Evolutionary conservation across 345 rosid genomes (phyloP).

Genomic region (Lumnitzera racemosa): DNA sequence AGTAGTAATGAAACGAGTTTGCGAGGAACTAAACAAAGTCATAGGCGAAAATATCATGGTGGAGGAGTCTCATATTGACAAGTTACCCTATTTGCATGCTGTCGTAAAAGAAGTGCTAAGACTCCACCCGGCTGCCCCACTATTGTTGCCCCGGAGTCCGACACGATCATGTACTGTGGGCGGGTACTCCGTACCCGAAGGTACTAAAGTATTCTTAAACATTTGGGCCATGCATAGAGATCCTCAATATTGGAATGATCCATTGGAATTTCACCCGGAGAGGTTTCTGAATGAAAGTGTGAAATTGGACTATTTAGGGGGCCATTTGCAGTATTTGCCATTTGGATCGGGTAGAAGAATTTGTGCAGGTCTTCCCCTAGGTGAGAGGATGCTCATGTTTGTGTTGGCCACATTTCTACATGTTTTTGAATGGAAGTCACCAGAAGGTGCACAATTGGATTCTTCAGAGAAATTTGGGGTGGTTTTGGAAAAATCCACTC

Average conservation of each 20-base stretch:
- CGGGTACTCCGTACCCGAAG: slow-evolving; percentile 2
- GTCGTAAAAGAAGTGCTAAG: slow-evolving; percentile 10
- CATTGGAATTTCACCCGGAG: slow-evolving; percentile 9
- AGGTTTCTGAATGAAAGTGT: slow-evolving; percentile 5
- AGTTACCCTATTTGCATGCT: slow-evolving; percentile 6
- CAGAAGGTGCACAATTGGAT: slow-evolving; percentile 4
- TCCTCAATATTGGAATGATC: slow-evolving; percentile 10
- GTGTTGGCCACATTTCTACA: slow-evolving; percentile 10
- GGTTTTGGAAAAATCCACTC: slow-evolving; percentile 9
- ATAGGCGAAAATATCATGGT: slow-evolving; percentile 5
- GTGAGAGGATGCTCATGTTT: slow-evolving; percentile 12
- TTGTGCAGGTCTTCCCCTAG: slow-evolving; percentile 8
- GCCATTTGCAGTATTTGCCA: slow-evolving; percentile 17
- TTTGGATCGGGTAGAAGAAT: slow-evolving; percentile 21
- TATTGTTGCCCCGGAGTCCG: slow-evolving; percentile 10
- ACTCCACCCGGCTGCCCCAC: slow-evolving; percentile 9
- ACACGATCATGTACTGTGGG: slow-evolving; percentile 1
- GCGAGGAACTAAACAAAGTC: neutral
- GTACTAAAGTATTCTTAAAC: slow-evolving; percentile 10
- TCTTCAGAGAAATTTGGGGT: slow-evolving; percentile 7
- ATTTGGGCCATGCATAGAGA: slow-evolving; percentile 10
- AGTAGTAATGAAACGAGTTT: neutral
- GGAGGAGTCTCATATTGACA: slow-evolving; percentile 6
- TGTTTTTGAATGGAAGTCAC: slow-evolving; percentile 10
- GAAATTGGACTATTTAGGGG: slow-evolving; percentile 14